Percentiles rank a stretch among this genome's conserved stretches.
Conservation (phyloP, 1,139 yeast species). For the Diutina siamensis region DNA sequence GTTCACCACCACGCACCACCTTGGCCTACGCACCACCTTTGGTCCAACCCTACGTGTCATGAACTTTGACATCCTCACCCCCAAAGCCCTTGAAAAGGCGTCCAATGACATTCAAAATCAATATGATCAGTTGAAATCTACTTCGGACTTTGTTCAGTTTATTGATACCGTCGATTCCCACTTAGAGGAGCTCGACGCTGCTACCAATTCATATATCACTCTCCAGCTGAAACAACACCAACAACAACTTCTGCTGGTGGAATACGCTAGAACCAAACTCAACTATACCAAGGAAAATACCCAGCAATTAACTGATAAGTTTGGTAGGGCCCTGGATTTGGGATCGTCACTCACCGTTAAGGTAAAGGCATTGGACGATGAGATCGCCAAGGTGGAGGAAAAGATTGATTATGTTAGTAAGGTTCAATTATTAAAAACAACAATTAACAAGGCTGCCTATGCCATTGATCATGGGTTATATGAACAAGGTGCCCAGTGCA, state of each 20-base stretch:
- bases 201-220: slow-evolving; percentile 11
- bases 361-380: slow-evolving; percentile 60
- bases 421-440: slow-evolving; percentile 51
- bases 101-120: not conserved
- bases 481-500: slow-evolving; percentile 60
- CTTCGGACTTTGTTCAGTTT: not conserved
- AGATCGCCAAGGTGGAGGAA: slow-evolving; percentile 53
- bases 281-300: slow-evolving; percentile 28
- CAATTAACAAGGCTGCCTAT: slow-evolving; percentile 54
- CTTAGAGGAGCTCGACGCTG: slow-evolving; percentile 12
- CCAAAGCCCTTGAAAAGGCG: not conserved
- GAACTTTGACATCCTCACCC: not conserved
- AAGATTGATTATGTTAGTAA: slow-evolving; percentile 56
- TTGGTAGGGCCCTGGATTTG: slow-evolving; percentile 50
- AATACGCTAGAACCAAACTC: slow-evolving; percentile 26
- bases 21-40: not conserved
- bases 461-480: slow-evolving; percentile 61
- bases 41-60: not conserved
- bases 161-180: slow-evolving; percentile 14
- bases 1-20: not conserved
- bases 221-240: slow-evolving; percentile 22
- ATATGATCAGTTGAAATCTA: not conserved
- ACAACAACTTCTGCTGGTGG: slow-evolving; percentile 25
- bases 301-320: slow-evolving; percentile 35
- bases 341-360: slow-evolving; percentile 60